Conservation (phyloP, 352 stramenopile species). For the Phytophthora agathidicida region DNA sequence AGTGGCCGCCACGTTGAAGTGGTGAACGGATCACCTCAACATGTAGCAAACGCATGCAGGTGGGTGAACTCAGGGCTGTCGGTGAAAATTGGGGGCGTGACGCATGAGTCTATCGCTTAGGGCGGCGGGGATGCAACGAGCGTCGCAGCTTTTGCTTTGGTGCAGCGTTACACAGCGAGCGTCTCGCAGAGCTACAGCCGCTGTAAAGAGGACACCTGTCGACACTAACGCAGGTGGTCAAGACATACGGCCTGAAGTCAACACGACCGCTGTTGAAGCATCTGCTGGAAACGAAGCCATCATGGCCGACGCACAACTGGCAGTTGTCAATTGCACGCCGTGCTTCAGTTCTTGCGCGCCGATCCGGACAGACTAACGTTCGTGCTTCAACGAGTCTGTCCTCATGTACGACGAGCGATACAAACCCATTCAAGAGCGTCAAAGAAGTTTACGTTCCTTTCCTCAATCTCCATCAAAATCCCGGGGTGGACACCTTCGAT, state of each 20-base stretch:
- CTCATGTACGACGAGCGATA: not conserved
- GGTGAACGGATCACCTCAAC: not conserved
- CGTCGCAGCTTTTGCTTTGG: slow-evolving; percentile 9
- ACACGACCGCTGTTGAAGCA: slow-evolving; percentile 17
- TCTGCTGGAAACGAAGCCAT: slow-evolving; percentile 31
- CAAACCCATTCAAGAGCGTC: no score
- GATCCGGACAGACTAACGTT: slow-evolving; percentile 10
- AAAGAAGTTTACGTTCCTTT: not conserved
- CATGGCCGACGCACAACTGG: not conserved
- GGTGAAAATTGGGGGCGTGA: no score
- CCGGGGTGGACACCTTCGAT: not conserved
- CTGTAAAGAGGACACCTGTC: not conserved
- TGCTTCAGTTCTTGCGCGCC: slow-evolving; percentile 1
- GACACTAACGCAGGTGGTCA: not conserved
- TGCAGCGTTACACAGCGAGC: slow-evolving; percentile 5
- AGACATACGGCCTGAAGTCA: not conserved
- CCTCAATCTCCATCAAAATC: slow-evolving; percentile 4
- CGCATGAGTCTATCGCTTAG: not conserved
- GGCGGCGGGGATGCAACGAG: slow-evolving; percentile 12
- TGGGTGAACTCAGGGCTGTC: no score
- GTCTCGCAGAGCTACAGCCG: not conserved
- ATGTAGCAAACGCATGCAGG: no score
- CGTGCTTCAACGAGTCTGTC: slow-evolving; percentile 10
- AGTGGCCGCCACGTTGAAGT: not conserved
- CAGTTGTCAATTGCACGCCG: slow-evolving; percentile 11